phyloP scores from a whole-genome alignment of 257 asterid species.

The Mitragyna speciosa region DNA sequence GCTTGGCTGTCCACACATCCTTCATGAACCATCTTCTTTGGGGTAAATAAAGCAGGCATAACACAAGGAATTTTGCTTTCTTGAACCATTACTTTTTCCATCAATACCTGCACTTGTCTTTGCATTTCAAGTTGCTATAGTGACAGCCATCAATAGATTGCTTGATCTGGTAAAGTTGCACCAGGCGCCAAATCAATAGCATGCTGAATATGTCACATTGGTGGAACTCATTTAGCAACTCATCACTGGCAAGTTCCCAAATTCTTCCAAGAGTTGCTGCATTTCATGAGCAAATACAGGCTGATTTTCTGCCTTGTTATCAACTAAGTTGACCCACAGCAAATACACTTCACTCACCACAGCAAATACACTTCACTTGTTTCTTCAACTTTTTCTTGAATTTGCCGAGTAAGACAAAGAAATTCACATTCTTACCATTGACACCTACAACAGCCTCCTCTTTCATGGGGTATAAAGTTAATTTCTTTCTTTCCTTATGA shows the following conservation, averaged over 20 bases:
- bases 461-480: not conserved
- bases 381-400: not conserved
- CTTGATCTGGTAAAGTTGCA: not conserved
- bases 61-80: not conserved
- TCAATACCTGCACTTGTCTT: slow-evolving; percentile 1
- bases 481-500: not conserved
- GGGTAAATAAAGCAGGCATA: not conserved
- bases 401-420: not conserved
- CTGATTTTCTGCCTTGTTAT: not conserved
- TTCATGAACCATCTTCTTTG: not conserved
- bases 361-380: not conserved
- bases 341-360: not conserved
- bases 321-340: not conserved
- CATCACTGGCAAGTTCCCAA: not conserved
- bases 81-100: not conserved
- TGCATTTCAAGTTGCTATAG: not conserved
- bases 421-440: not conserved
- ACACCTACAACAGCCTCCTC: not conserved
- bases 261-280: not conserved
- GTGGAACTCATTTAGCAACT: not conserved
- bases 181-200: not conserved
- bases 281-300: not conserved
- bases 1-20: not conserved
- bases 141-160: not conserved
- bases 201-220: not conserved